Evolutionary conservation across 345 rosid genomes (phyloP).

Genomic region (Rubroshorea leprosula): DNA sequence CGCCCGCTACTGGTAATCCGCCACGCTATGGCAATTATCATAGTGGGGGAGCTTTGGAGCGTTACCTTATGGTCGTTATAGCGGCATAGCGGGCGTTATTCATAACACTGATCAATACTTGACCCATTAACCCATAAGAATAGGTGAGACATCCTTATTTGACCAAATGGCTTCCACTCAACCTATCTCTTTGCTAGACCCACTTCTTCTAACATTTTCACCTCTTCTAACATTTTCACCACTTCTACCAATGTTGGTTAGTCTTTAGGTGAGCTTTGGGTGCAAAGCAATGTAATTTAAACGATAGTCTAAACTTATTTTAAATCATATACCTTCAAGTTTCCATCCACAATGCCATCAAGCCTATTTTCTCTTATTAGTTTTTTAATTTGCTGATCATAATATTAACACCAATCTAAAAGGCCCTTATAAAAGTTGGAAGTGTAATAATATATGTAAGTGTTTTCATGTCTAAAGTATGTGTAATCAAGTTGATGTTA

Average conservation of each 20-base stretch:
- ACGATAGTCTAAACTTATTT: slow-evolving; percentile 69
- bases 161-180: slow-evolving; percentile 65
- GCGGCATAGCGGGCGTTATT: too few species aligned
- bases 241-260: slow-evolving; percentile 71
- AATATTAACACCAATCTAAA: slow-evolving; percentile 1
- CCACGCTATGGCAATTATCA: too few species aligned
- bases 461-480: too few species aligned
- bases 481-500: too few species aligned
- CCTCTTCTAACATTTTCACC: too few species aligned
- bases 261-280: slow-evolving; percentile 70
- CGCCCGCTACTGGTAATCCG: too few species aligned
- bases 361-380: slow-evolving; percentile 65
- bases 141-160: slow-evolving; percentile 48
- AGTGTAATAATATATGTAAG: neutral
- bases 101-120: slow-evolving; percentile 48
- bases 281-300: slow-evolving; percentile 75
- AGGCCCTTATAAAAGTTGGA: neutral
- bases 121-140: slow-evolving; percentile 70
- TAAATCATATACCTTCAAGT: slow-evolving; percentile 39
- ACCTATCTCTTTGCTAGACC: slow-evolving; percentile 72
- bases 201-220: slow-evolving; percentile 66
- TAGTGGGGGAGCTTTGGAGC: too few species aligned
- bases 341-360: slow-evolving; percentile 63
- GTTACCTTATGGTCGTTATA: too few species aligned
- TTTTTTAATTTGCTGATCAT: slow-evolving; percentile 54